Base-by-base conservation (phyloP, 495 filamentous ascomycete species). In the Talaromyces liani region DNA sequence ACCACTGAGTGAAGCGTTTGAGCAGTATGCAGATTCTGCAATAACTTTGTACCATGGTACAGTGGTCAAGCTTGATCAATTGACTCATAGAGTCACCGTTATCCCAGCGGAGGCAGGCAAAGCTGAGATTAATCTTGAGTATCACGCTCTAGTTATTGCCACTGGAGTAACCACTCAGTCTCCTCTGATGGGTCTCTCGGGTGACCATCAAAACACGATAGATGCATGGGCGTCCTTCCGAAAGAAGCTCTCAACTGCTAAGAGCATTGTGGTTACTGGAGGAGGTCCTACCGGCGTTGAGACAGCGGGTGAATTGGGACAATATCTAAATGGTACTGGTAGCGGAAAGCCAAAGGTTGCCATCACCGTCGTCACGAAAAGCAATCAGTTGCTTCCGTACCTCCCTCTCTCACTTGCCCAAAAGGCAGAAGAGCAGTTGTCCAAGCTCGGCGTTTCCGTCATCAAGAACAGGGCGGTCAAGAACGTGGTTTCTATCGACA, bases 261-360 rank as follows among this genome's bases (percentile, higher is more conserved):
- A 77, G 45, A 68, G 60, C 9, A 77, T 84, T 25, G 68, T 83
- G 33, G 76, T 84, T 57, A 73, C 71, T 29, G 76, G 77, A 16
- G 78, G 75, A 6, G 76, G 77, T 0, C 72, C 78, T 0, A 65
- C 72, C 0, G 75, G 72, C 0, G 62, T 81, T 18, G 82, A 85
- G 62, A 77, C 73, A 1, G 82, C 82, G 2, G 82, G 81, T n/a
- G 82, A 84, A 64, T 70, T 84, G 6, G 66, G 77, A 51, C 80
- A 82, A 53, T 71, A 76, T 63, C 72, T 84, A 7, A 85, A 84
- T 62, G 79, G 79, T 2, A 68, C 63, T 2, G 31, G 70, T 0
- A 69, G 71, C 1, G 73, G 25, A 71, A 68, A 72, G 29, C 75
- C 72, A 9, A 79, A 77, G 18, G 74, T 79, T 2, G 64, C 65